Percentiles rank a stretch among this genome's conserved stretches.
phyloP scores from a whole-genome alignment of 345 rosid genomes.

The Pugionium dolabratum region DNA sequence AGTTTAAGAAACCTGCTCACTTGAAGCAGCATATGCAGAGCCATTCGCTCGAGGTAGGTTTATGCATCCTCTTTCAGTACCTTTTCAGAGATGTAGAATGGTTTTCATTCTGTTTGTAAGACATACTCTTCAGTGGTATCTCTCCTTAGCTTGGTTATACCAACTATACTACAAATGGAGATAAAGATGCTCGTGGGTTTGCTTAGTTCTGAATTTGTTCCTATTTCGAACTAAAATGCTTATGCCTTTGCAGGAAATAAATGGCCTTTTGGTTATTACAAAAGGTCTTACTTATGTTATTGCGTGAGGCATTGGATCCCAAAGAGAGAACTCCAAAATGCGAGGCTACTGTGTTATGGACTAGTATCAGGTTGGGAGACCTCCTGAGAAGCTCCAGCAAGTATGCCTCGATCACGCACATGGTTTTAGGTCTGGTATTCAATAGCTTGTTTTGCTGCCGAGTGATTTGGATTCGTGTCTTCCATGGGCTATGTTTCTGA shows the following conservation, averaged over 20 bases:
- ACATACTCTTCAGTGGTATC: too few species aligned
- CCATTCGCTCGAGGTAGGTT: slow-evolving; percentile 69
- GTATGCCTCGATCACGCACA: slow-evolving; percentile 85
- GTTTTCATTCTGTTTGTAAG: background rate
- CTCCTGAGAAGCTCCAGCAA: slow-evolving; percentile 99
- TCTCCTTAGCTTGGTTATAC: too few species aligned
- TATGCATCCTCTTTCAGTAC: background rate
- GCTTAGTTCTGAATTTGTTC: background rate
- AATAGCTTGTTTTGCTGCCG: background rate
- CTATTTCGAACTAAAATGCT: slow-evolving; percentile 6
- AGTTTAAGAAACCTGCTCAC: slow-evolving; percentile 76
- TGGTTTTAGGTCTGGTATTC: slow-evolving; percentile 27
- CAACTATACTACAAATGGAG: background rate
- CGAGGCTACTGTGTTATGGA: slow-evolving; percentile 78
- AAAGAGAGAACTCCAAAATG: slow-evolving; percentile 95
- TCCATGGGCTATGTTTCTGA: background rate
- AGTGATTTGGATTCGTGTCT: background rate
- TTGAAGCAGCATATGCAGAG: slow-evolving; percentile 78
- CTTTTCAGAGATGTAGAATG: background rate
- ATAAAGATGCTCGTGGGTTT: background rate
- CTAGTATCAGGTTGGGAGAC: slow-evolving; percentile 99
- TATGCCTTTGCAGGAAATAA: slow-evolving; percentile 52
- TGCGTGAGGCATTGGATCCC: slow-evolving; percentile 99
- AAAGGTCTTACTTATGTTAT: slow-evolving; percentile 25
- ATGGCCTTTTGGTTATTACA: slow-evolving; percentile 17